Base-by-base conservation (phyloP, 2,329 filamentous ascomycete genomes). In the Pezicula neosporulosa region DNA sequence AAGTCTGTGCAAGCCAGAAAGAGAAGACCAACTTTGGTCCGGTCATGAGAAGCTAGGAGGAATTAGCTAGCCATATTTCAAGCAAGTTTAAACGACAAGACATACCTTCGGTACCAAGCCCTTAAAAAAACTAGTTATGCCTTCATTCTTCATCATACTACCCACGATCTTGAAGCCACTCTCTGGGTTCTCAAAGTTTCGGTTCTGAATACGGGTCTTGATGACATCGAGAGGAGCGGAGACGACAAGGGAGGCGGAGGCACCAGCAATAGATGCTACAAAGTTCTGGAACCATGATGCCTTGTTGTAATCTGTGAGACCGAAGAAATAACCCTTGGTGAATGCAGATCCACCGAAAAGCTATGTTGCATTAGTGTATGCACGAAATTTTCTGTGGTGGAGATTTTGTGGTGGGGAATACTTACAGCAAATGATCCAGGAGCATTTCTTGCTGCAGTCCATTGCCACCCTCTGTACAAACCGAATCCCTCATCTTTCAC, bases 11-110 rank as follows among this genome's bases (percentile, higher is more conserved):
- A 68, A 99, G 84, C 94, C 94, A 99, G 85, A 99, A 99, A 55
- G 92, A 97, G 79, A 99, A 99, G 57, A 97, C 94, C 55, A 99
- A 82, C 82, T 99, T 99, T 57, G 94, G 94, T 21, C 94, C 95
- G 15, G 94, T 99, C 94, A 99, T 99, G 66, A 99, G 81, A 59
- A 99, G 84, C 87, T 85, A 54, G 53, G 41, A 51, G 39, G 18
- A n/a, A 41, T 62, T 49, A 60, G 51, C 48, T 42, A 16, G 6
- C 21, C 21, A 15, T 6, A 30, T 39, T 9, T 13, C 8, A 38
- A 9, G 27, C 9, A 41, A 9, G 5, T 9, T 36, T 9, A 16
- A 6, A 21, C 6, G n/a, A 46, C 18, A 35, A 33, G 18, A 60
- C 75, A 56, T 71, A 83, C 82, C 81, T 99, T 99, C 56, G 94